Percentiles rank a stretch among this genome's conserved stretches.
These are phyloP conservation scores for Lentinula edodes DNA, from an alignment of 768 basidiomycete genomes.

Conservation along the genomic window DNA sequence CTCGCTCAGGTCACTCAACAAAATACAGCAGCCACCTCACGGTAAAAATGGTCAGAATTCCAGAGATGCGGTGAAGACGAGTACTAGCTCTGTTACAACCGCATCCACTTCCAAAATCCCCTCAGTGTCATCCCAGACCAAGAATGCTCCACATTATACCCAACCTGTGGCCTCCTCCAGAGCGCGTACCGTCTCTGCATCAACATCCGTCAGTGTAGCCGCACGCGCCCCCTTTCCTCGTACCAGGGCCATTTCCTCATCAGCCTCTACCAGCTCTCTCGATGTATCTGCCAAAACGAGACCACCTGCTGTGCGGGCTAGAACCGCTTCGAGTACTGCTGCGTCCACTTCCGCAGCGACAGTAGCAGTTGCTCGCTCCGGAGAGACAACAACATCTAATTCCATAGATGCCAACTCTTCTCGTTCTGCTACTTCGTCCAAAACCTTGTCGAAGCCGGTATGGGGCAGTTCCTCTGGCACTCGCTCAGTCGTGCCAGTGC, in stretches of 20 bases:
- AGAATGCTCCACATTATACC: background rate
- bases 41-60: background rate
- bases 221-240: background rate
- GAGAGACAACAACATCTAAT: background rate
- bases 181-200: background rate
- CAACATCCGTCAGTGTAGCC: background rate
- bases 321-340: background rate
- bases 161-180: conserved; percentile 2
- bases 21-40: background rate
- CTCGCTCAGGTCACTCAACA: background rate
- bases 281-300: background rate
- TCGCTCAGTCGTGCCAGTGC: background rate
- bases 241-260: background rate
- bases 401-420: too few relatives aligned
- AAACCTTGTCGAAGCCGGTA: background rate
- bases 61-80: background rate
- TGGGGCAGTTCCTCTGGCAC: background rate
- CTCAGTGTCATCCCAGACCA: background rate
- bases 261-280: background rate
- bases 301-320: background rate
- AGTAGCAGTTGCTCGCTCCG: background rate
- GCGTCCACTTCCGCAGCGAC: background rate
- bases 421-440: background rate
- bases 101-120: too few relatives aligned
- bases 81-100: too few relatives aligned